phyloP scores from a whole-genome alignment of 1,284 basidiomycete genomes.

The Pulveroboletus sp. region DNA sequence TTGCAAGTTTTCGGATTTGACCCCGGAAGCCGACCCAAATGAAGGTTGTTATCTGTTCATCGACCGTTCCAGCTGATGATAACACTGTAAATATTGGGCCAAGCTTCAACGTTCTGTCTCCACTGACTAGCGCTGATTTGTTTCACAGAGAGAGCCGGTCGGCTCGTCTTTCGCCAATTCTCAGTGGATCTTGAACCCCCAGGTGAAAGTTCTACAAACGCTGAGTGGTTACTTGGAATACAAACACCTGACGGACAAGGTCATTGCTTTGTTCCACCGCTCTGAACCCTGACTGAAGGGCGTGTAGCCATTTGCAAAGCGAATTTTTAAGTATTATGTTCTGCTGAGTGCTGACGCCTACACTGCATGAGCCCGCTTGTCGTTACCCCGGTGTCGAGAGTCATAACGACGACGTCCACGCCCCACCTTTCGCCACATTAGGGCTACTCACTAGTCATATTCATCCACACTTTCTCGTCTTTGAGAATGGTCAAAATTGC shows the following conservation, averaged over 20 bases:
- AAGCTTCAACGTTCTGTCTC: no score
- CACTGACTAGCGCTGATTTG: no score
- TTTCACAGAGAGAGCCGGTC: not conserved
- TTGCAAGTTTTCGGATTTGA: not conserved
- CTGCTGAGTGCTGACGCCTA: not conserved
- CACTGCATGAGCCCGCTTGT: not conserved
- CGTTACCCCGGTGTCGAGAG: not conserved
- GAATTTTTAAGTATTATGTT: not conserved
- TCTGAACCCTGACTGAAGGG: not conserved
- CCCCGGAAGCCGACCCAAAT: not conserved
- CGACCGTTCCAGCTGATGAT: not conserved
- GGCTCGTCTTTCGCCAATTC: not conserved
- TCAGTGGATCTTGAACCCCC: not conserved
- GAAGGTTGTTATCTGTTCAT: not conserved
- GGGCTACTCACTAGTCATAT: not conserved
- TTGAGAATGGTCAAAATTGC: not conserved
- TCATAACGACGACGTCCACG: no score
- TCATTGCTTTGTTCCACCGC: not conserved
- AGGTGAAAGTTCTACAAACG: not conserved
- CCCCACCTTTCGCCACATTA: not conserved
- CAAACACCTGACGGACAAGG: not conserved
- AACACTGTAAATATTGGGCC: no score
- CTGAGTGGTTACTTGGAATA: not conserved
- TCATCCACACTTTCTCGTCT: not conserved
- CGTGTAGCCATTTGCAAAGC: not conserved